Percentiles rank a stretch among this genome's conserved stretches.
These are phyloP conservation scores for Musa balbisiana DNA, from an alignment of 202 grass and related monocot genomes.

Conservation along the genomic window DNA sequence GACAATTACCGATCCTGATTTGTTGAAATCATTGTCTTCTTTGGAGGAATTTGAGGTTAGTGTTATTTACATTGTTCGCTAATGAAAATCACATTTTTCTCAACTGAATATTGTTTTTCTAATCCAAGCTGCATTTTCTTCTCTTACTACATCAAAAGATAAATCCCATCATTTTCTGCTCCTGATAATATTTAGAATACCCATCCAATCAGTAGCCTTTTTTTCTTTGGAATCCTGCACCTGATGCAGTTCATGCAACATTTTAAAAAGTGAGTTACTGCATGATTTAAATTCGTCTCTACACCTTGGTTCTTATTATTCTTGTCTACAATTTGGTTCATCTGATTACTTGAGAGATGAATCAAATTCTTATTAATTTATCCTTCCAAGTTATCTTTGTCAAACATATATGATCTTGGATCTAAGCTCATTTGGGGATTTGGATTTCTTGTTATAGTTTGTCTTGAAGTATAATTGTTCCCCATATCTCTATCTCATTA, in stretches of 20 bases:
- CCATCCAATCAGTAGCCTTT: background rate
- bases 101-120: background rate
- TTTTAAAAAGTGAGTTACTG: background rate
- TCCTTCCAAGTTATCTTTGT: background rate
- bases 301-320: background rate
- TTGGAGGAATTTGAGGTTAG: slow-evolving; percentile 83
- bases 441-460: background rate
- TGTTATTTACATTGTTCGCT: background rate
- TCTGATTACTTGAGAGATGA: background rate
- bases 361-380: background rate
- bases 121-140: background rate
- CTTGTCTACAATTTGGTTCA: background rate
- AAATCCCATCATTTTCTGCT: background rate
- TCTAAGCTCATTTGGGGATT: background rate
- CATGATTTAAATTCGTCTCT: background rate
- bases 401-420: background rate
- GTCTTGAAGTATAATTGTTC: background rate
- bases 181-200: background rate
- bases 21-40: slow-evolving; percentile 85
- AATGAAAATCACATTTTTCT: background rate
- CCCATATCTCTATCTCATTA: background rate
- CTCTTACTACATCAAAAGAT: background rate
- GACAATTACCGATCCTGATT: slow-evolving; percentile 77
- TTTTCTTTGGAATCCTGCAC: background rate
- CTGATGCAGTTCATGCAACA: background rate